Base-by-base conservation (phyloP, 2,329 filamentous ascomycete species). In the Westerdykella sp. region DNA sequence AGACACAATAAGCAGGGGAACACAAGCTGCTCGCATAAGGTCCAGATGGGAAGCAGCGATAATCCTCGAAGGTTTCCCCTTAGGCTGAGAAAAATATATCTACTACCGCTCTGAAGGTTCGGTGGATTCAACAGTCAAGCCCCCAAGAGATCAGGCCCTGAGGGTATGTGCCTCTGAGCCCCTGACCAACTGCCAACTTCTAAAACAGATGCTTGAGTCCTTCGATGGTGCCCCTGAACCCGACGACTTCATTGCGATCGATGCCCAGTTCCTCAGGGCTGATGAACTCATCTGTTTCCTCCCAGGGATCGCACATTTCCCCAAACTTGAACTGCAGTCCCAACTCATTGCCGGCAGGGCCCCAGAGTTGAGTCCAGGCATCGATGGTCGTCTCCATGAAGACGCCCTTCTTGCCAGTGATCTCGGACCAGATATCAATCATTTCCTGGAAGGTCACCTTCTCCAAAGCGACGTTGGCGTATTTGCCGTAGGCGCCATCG, bases 321-420 rank as follows among this genome's bases (percentile, higher is more conserved):
- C 58, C 58, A 41, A 54, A 61, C 44, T 56, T 56, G 37, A 59
- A 51, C 41, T 60, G 60, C 21, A 50, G 14, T 5, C 45, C 53
- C 6, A 61, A n/a, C 38, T 63, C 60, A 12, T 49, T 50, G 1
- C 57, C 59, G 15, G 48, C 41, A 0, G 44, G 18, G 6, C 60
- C 59, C 46, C 50, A 57, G 2, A 61, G 42, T 37, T 51, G 45
- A 7, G 49, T 47, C 21, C 41, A 55, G 10, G 46, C 47, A 23
- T 58, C 50, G 2, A 46, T 41, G 0, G 51, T 50, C 14, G 53
- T 49, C 34, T 59, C 48, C 5, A 53, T 42, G 37, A 57, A 55
- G 4, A 63, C 47, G 13, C 51, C 51, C 22, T 55, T 50, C 41
- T 59, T 61, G 7, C 60, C 57, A 1, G 56, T 59, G 11, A 63